Evolutionary conservation across 441 rosid species (phyloP), one percentile per base, ranked within the genome.

Genomic region (Pelargonium cotyledonis): DNA sequence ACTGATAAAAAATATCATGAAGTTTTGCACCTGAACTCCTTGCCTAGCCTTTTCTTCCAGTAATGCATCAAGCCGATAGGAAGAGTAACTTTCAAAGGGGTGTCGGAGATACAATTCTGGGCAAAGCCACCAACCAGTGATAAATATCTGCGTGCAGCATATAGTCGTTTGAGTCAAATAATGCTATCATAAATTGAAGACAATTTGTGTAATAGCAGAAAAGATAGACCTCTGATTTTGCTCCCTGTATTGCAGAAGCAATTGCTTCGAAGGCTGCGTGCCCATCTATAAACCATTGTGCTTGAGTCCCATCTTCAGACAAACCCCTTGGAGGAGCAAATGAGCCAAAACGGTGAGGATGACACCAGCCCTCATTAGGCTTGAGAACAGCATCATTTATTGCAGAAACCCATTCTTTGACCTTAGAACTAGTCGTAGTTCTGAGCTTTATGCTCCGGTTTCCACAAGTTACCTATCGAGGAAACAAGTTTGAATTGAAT

Each of bases 281-380:
- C 67, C 99, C 99, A 85, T 95, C 99, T 66, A 95, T 73, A 70
- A 92, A 92, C 99, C 99, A 95, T 70, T 91, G 99, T 70, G 97
- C 99, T 80, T 84, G 93, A 82, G 97, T 92, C 74, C 89, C 98
- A 80, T 95, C 99, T 19, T 95, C 98, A 35, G 85, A 83, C 87
- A 95, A 89, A 63, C 99, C 99, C 81, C 99, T 89, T 1, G 88
- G 97, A 76, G 99, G 96, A 66, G 99, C 99, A 83, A 86, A 95
- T 57, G 99, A 95, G 68, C 96, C 97, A 85, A 92, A 95, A 60
- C 98, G 96, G 86, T 95, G 99, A 74, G 98, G 97, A 77, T 95
- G 95, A 72, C 99, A 95, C 99, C 99, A 95, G 65, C 99, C 99
- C 86, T 95, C 99, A 43, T 95, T 96, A 70, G 98, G 98, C 80